Percentiles rank a stretch among this genome's conserved stretches.
phyloP scores from a whole-genome alignment of 1,284 basidiomycete genomes.

The Neolentinus lepideus region DNA sequence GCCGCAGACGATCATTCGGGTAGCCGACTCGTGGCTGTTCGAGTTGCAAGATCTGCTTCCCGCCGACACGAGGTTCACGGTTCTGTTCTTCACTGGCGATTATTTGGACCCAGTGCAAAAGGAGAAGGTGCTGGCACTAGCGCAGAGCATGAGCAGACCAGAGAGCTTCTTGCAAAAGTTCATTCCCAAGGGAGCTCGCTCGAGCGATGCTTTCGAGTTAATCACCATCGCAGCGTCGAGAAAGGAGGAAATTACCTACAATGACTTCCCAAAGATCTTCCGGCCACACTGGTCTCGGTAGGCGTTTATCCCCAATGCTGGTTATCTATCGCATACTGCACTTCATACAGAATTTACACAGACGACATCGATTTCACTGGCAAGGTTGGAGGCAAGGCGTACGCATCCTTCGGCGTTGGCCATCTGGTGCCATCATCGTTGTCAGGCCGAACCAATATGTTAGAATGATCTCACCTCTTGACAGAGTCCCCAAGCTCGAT shows the following conservation, averaged over 20 bases:
- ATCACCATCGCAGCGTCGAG: slow-evolving; percentile 40
- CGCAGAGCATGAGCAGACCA: slow-evolving; percentile 32
- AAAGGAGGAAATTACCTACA: slow-evolving; percentile 40
- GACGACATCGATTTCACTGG: slow-evolving; percentile 29
- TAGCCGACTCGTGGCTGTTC: slow-evolving; percentile 52
- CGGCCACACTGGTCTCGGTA: slow-evolving; percentile 65
- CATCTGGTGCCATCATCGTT: slow-evolving; percentile 53
- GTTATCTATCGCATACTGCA: background rate
- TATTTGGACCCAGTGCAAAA: slow-evolving; percentile 31
- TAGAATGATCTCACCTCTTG: slow-evolving; percentile 46
- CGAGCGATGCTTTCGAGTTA: slow-evolving; percentile 41
- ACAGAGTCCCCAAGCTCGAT: slow-evolving; percentile 35
- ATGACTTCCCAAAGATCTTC: slow-evolving; percentile 41
- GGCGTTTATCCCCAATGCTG: slow-evolving; percentile 12
- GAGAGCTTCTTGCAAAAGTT: slow-evolving; percentile 21
- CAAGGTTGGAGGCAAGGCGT: slow-evolving; percentile 30
- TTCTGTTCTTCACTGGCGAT: slow-evolving; percentile 64
- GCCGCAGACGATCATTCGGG: slow-evolving; percentile 54
- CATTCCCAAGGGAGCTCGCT: slow-evolving; percentile 16
- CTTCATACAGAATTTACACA: slow-evolving; percentile 19
- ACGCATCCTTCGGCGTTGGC: slow-evolving; percentile 48
- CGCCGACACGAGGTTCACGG: slow-evolving; percentile 66
- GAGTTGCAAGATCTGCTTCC: slow-evolving; percentile 67
- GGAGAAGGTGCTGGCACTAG: slow-evolving; percentile 32
- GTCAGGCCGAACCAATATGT: slow-evolving; percentile 75